Conservation (phyloP, 192 early-diverging fungal species). For the Dissophora globulifera region DNA sequence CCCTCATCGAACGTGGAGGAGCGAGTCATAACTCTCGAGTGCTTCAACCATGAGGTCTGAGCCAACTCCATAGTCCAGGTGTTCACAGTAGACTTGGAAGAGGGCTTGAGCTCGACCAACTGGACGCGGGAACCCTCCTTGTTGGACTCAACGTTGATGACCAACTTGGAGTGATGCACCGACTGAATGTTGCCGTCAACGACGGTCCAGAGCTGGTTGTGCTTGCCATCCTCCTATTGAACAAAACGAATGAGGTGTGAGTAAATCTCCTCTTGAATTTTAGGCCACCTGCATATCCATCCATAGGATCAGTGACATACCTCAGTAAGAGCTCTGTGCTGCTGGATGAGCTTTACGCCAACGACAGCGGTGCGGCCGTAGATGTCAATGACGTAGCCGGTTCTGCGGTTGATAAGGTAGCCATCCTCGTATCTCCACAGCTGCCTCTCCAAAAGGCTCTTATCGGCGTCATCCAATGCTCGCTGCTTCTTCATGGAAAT, state of each 20-base stretch:
- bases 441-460: slow-evolving; percentile 33
- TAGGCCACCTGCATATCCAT: too few relatives aligned
- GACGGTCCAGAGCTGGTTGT: slow-evolving; percentile 46
- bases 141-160: slow-evolving; percentile 31
- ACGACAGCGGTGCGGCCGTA: slow-evolving; percentile 45
- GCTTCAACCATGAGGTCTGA: slow-evolving; percentile 15
- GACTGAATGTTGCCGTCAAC: slow-evolving; percentile 44
- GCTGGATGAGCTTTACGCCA: slow-evolving; percentile 51
- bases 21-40: slow-evolving; percentile 1
- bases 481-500: slow-evolving; percentile 54
- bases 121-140: slow-evolving; percentile 46
- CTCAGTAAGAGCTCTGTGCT: slow-evolving; percentile 39
- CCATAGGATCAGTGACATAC: background rate
- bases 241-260: too few relatives aligned
- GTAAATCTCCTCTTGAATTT: too few relatives aligned
- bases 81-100: slow-evolving; percentile 6
- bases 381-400: slow-evolving; percentile 45
- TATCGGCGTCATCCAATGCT: slow-evolving; percentile 34
- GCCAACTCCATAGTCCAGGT: slow-evolving; percentile 45
- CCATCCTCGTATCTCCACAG: slow-evolving; percentile 49
- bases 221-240: slow-evolving; percentile 27
- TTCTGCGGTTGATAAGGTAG: slow-evolving; percentile 50
- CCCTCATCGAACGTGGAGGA: slow-evolving; percentile 10
- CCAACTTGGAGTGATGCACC: slow-evolving; percentile 32
- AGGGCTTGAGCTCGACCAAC: slow-evolving; percentile 40